Evolutionary conservation across 176 grass and related monocot genomes (phyloP).

Genomic region (Avena insularis): DNA sequence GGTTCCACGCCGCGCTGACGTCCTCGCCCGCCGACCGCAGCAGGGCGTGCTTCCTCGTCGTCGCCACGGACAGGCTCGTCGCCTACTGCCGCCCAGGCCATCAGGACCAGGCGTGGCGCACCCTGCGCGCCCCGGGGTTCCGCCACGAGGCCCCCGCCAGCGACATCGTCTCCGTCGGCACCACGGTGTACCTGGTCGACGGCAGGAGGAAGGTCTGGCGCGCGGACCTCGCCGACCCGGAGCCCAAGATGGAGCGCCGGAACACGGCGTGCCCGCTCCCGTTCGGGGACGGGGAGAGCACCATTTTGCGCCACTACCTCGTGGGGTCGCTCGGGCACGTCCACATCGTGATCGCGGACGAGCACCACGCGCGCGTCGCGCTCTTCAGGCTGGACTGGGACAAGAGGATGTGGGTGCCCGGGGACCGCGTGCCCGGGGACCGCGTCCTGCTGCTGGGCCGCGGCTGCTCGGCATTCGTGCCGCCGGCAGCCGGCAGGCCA

Average conservation of each 20-base stretch:
- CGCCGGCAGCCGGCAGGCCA: conserved; percentile 20
- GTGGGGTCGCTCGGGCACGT: conserved; percentile 45
- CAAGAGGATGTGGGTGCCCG: conserved; percentile 22
- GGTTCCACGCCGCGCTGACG: conserved; percentile 46
- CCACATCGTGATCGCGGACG: conserved; percentile 56
- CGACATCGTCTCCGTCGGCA: conserved; percentile 40
- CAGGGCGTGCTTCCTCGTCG: conserved; percentile 41
- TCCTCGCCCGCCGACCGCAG: conserved; percentile 26
- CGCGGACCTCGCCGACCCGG: conserved; percentile 32
- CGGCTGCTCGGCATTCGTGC: conserved; percentile 54
- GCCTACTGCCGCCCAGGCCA: conserved; percentile 47
- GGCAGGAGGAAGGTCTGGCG: conserved; percentile 50
- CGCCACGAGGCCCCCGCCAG: conserved; percentile 45
- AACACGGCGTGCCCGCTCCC: conserved; percentile 44
- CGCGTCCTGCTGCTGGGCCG: conserved; percentile 51
- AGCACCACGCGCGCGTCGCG: conserved; percentile 28
- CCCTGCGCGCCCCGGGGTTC: conserved; percentile 46
- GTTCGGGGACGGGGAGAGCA: neutral
- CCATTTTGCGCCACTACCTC: conserved; percentile 39
- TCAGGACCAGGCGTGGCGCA: conserved; percentile 30
- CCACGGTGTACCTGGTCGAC: conserved; percentile 50
- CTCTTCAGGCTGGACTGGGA: conserved; percentile 49
- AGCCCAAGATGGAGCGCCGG: conserved; percentile 46
- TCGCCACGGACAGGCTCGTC: conserved; percentile 45
- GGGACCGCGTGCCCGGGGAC: neutral